phyloP scores from a whole-genome alignment of 2,329 filamentous ascomycete species.

The Nemania bipapillata region DNA sequence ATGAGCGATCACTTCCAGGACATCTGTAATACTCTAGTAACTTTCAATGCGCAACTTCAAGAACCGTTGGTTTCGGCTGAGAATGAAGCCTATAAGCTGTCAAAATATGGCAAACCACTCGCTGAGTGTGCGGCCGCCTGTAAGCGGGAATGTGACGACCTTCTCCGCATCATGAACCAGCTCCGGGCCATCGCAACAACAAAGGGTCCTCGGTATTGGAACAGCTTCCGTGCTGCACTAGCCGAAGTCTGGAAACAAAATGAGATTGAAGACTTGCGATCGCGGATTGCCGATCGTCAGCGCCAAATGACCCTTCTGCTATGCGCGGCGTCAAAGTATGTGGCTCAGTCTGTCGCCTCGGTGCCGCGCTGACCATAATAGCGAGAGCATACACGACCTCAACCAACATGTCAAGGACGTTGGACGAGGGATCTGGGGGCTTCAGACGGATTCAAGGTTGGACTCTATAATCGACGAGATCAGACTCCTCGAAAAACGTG shows the following conservation, averaged over 20 bases:
- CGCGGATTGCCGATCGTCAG: slow-evolving; percentile 18
- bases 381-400: no score
- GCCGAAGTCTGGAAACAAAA: slow-evolving; percentile 22
- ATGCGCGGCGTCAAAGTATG: slow-evolving; percentile 19
- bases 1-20: slow-evolving; percentile 20
- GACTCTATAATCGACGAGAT: slow-evolving; percentile 13
- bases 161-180: slow-evolving; percentile 19
- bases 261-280: slow-evolving; percentile 22
- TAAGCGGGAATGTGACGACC: slow-evolving; percentile 20
- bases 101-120: slow-evolving; percentile 14
- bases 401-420: slow-evolving; percentile 3
- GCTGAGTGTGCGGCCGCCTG: slow-evolving; percentile 18
- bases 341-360: neutral
- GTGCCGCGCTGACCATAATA: neutral
- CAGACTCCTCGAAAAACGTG: slow-evolving; percentile 5
- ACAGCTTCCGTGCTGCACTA: slow-evolving; percentile 20
- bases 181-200: slow-evolving; percentile 18
- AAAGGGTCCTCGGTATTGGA: slow-evolving; percentile 18
- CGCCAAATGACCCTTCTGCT: slow-evolving; percentile 21
- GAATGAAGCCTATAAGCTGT: neutral
- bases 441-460: slow-evolving; percentile 19
- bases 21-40: slow-evolving; percentile 15
- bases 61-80: neutral
- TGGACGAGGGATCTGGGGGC: slow-evolving; percentile 10
- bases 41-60: slow-evolving; percentile 11